These are phyloP conservation scores for Macrotyloma uniflorum DNA, from an alignment of 306 rosid genomes.

Conservation along the genomic window DNA sequence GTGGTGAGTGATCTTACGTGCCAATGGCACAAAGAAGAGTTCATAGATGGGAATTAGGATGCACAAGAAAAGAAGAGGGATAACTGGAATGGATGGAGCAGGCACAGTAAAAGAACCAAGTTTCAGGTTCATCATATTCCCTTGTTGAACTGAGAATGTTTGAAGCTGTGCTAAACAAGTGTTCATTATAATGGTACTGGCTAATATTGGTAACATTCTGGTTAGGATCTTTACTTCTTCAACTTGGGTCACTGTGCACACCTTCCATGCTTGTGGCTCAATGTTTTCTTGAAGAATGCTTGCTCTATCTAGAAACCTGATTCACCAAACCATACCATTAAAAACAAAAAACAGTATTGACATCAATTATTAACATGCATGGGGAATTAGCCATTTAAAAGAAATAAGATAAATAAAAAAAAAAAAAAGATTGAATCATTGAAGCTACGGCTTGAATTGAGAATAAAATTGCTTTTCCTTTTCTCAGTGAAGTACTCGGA, in stretches of 20 bases:
- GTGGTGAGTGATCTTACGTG: conserved; percentile 70
- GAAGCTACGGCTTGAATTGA: not conserved
- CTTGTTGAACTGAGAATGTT: conserved; percentile 86
- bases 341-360: not conserved
- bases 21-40: conserved; percentile 73
- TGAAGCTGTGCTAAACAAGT: conserved; percentile 95
- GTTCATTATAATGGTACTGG: conserved; percentile 91
- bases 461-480: conserved; percentile 37
- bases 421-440: conserved; percentile 15
- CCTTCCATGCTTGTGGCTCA: conserved; percentile 60
- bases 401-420: not conserved
- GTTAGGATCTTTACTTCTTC: conserved; percentile 89
- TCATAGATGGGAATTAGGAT: conserved; percentile 75
- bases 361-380: conserved; percentile 23
- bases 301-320: conserved; percentile 81
- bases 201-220: conserved; percentile 81
- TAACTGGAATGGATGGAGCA: conserved; percentile 76
- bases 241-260: conserved; percentile 86
- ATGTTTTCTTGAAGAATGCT: conserved; percentile 53
- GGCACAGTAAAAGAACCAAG: conserved; percentile 68
- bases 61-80: conserved; percentile 69
- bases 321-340: conserved; percentile 23
- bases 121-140: conserved; percentile 60
- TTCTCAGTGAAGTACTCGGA: conserved; percentile 14
- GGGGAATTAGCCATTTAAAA: not conserved